Evolutionary conservation across 2,329 filamentous ascomycete species (phyloP).

Genomic region (Pezicula rhizophila): DNA sequence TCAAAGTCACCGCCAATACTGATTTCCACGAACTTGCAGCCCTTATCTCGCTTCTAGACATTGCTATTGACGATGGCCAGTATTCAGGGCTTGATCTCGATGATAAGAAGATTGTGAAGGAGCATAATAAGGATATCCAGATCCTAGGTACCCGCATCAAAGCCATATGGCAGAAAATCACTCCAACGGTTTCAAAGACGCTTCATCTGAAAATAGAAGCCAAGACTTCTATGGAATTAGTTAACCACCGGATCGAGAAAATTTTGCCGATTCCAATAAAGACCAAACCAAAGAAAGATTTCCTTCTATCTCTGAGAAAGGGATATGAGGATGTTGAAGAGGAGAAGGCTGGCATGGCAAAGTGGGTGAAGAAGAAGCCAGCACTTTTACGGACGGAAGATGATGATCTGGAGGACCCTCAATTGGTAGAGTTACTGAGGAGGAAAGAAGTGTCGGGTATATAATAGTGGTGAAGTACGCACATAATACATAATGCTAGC

Average conservation of each 20-base stretch:
- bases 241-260: slow-evolving; percentile 68
- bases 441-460: background rate
- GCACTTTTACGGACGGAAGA: no score
- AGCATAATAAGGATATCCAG: slow-evolving; percentile 70
- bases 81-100: slow-evolving; percentile 23
- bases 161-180: slow-evolving; percentile 56
- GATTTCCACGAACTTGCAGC: slow-evolving; percentile 66
- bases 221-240: slow-evolving; percentile 67
- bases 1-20: slow-evolving; percentile 47
- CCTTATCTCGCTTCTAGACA: slow-evolving; percentile 62
- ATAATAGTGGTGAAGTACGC: background rate
- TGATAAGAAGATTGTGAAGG: slow-evolving; percentile 32
- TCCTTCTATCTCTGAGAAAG: slow-evolving; percentile 32
- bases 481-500: background rate
- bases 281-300: slow-evolving; percentile 60
- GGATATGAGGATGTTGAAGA: slow-evolving; percentile 31
- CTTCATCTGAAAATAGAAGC: slow-evolving; percentile 65
- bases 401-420: no score
- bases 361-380: slow-evolving; percentile 10
- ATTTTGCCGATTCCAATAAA: slow-evolving; percentile 54
- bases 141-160: slow-evolving; percentile 55
- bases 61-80: slow-evolving; percentile 63
- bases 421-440: background rate
- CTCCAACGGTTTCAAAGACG: slow-evolving; percentile 40
- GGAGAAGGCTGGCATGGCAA: slow-evolving; percentile 20